Percentiles rank a stretch among this genome's conserved stretches.
These are phyloP conservation scores for Lathyrus tuberosus DNA, from an alignment of 306 rosid genomes.

Conservation along the genomic window DNA sequence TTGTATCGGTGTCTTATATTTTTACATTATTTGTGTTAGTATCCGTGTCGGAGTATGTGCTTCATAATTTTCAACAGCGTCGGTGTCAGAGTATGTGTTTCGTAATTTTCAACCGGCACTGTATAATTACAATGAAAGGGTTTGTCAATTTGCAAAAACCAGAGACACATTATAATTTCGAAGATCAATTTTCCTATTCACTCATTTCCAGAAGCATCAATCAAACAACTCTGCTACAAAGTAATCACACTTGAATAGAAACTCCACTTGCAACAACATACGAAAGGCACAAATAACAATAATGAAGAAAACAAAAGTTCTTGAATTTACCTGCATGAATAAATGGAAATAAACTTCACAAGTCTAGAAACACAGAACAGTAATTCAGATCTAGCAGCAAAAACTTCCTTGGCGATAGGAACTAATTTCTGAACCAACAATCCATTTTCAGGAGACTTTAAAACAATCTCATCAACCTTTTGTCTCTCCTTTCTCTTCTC, in stretches of 20 bases:
- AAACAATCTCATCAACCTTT: slow-evolving; percentile 47
- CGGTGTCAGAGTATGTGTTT: too few species aligned
- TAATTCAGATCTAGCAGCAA: slow-evolving; percentile 60
- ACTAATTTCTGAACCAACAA: slow-evolving; percentile 56
- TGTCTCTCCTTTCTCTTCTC: slow-evolving; percentile 57
- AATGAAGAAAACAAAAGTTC: neutral
- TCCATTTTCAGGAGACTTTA: slow-evolving; percentile 68
- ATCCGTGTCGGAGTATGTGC: too few species aligned
- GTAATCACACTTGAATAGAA: neutral
- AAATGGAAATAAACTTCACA: slow-evolving; percentile 45
- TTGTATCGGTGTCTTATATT: too few species aligned
- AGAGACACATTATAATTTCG: neutral
- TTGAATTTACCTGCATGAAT: slow-evolving; percentile 57
- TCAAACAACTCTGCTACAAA: neutral
- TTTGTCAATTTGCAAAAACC: neutral
- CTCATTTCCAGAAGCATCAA: neutral
- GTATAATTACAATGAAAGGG: neutral
- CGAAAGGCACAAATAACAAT: slow-evolving; percentile 25
- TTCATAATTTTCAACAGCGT: too few species aligned
- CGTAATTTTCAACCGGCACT: too few species aligned
- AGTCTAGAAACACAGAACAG: slow-evolving; percentile 54
- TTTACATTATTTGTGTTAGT: too few species aligned
- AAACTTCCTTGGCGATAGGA: slow-evolving; percentile 59
- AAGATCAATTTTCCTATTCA: neutral
- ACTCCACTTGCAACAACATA: slow-evolving; percentile 3